Base-by-base conservation (phyloP, 306 rosid genomes). In the Oemleria cerasiformis region DNA sequence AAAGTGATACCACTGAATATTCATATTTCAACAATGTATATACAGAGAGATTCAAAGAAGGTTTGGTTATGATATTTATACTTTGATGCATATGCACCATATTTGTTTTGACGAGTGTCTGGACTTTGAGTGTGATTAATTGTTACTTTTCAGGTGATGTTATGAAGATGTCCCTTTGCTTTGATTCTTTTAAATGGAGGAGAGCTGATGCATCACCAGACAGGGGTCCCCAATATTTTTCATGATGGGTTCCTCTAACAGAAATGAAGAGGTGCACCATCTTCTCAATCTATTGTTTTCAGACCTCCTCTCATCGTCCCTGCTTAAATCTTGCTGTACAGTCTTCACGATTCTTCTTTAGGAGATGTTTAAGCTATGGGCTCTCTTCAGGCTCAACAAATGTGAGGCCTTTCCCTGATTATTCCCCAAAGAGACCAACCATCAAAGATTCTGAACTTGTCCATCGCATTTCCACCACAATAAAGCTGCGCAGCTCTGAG, bases 401-500 rank as follows among this genome's bases (percentile, higher is more conserved):
- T 23, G 23, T 36, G 13, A 56, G 61, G 39, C 38, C 61, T 11
- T 56, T 56, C 23, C 61, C 61, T 56, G 61, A 56, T 7, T 56
- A 56, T 56, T 56, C 61, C 16, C 61, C 61, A 4, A 56, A 56
- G 61, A 56, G 30, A 11, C 61, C 38, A 7, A 8, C 38, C 61
- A 56, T 56, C 38, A 56, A 56, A 11, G 61, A 56, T 23, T 13
- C 61, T 15, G 61, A 56, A 56, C 61, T 56, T 56, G 38, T 56
- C 25, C 17, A 56, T 21, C 61, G 9, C 61, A 56, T 56, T 16
- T 56, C 39, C 61, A 56, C 7, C 61, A 56, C 61, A 56, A 56
- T 56, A 20, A 56, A 56, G 17, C 38, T 56, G 21, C 61, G 61
- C 61, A 20, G 61, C 39, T 56, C 61, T 56, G 61, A 56, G 38